phyloP scores from a whole-genome alignment of 2,329 filamentous ascomycete species.

The Seiridium cupressi region DNA sequence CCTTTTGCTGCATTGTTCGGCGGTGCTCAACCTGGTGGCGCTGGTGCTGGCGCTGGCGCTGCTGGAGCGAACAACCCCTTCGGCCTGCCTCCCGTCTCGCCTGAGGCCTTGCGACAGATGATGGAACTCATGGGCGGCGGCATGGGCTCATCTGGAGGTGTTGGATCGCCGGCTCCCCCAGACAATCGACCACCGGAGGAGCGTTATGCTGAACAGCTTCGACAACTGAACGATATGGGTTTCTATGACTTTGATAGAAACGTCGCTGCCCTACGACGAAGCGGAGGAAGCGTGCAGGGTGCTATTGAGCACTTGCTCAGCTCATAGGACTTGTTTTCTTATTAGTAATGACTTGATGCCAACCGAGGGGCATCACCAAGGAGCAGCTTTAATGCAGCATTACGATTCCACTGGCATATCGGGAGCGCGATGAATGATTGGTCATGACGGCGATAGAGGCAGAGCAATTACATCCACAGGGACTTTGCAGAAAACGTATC shows the following conservation, averaged over 20 bases:
- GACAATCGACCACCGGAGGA: slow-evolving; percentile 94
- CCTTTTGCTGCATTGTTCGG: slow-evolving; percentile 68
- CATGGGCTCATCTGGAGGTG: slow-evolving; percentile 31
- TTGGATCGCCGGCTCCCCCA: slow-evolving; percentile 52
- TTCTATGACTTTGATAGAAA: slow-evolving; percentile 97
- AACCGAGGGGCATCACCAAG: no score
- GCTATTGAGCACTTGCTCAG: slow-evolving; percentile 74
- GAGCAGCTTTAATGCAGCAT: no score
- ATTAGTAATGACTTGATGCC: no score
- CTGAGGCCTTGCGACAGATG: slow-evolving; percentile 55
- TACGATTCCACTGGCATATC: no score
- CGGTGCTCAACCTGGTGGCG: slow-evolving; percentile 16
- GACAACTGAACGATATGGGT: slow-evolving; percentile 95
- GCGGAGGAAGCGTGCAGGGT: slow-evolving; percentile 91
- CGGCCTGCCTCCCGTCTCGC: slow-evolving; percentile 45
- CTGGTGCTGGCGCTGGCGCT: slow-evolving; percentile 14
- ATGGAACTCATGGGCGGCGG: slow-evolving; percentile 44
- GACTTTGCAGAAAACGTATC: no score
- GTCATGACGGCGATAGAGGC: no score
- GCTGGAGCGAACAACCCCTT: slow-evolving; percentile 33
- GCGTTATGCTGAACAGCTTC: slow-evolving; percentile 82
- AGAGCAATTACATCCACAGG: no score
- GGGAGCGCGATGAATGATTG: no score
- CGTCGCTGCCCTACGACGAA: slow-evolving; percentile 80
- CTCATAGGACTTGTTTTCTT: slow-evolving; percentile 13